Evolutionary conservation across 257 asterid genomes (phyloP).

Genomic region (Nyctanthes arbortristis): DNA sequence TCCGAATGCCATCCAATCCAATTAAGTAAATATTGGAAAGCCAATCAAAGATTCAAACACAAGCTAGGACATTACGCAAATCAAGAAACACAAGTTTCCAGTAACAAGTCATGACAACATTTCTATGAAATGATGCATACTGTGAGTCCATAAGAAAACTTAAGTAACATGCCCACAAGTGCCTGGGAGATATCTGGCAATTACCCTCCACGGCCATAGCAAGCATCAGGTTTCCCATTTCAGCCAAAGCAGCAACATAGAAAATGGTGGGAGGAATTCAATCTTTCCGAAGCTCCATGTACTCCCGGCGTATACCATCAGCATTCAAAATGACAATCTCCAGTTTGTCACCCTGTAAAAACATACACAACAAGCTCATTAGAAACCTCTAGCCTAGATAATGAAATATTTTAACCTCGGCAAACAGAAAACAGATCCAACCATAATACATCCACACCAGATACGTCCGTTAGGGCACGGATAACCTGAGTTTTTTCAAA

Average conservation of each 20-base stretch:
- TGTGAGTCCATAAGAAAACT: background rate
- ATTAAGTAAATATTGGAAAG: too few relatives aligned
- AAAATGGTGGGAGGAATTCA: slow-evolving; percentile 24
- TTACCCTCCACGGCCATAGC: background rate
- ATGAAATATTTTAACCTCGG: too few relatives aligned
- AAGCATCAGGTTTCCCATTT: background rate
- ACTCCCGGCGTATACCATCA: slow-evolving; percentile 59
- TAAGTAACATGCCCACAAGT: background rate
- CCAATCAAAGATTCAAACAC: slow-evolving; percentile 11
- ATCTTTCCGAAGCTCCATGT: slow-evolving; percentile 69
- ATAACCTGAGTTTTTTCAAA: background rate
- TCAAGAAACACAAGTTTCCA: background rate
- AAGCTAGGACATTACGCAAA: background rate
- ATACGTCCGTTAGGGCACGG: background rate
- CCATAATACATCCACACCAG: background rate
- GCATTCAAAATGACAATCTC: slow-evolving; percentile 65
- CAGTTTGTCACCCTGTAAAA: slow-evolving; percentile 73
- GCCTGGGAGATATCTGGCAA: slow-evolving; percentile 13
- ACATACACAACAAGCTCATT: background rate
- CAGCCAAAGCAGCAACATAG: slow-evolving; percentile 4
- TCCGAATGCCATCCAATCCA: slow-evolving; percentile 7
- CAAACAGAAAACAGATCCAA: background rate
- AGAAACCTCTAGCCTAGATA: background rate
- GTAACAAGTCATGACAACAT: background rate
- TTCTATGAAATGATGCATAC: background rate